phyloP scores from a whole-genome alignment of 257 asterid genomes.

The Rauvolfia tetraphylla region DNA sequence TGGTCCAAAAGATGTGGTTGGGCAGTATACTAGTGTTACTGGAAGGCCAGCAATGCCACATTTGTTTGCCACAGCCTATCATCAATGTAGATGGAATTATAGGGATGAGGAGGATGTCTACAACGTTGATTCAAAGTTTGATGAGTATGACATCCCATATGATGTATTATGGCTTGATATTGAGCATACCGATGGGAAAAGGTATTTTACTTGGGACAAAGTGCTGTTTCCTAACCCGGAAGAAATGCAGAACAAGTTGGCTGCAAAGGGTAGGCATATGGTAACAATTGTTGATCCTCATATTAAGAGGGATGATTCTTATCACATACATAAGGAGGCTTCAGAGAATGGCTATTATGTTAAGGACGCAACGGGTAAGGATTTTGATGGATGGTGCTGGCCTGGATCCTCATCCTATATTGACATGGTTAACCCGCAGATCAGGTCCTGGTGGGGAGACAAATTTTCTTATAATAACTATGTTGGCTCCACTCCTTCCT shows the following conservation, averaged over 20 bases:
- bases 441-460: constrained; percentile 95
- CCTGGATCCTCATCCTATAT: constrained; percentile 91
- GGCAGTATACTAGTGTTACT: constrained; percentile 79
- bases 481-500: constrained; percentile 77
- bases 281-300: constrained; percentile 99
- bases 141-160: constrained; percentile 89
- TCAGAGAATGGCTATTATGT: constrained; percentile 77
- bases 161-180: constrained; percentile 99
- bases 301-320: constrained; percentile 85
- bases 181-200: constrained; percentile 94
- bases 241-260: constrained; percentile 92
- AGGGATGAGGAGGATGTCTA: constrained; percentile 94
- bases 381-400: constrained; percentile 99
- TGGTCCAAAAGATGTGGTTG: constrained; percentile 83
- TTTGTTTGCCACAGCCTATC: constrained; percentile 82
- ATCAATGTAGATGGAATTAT: constrained; percentile 98
- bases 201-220: constrained; percentile 92
- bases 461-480: constrained; percentile 68
- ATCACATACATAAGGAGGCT: constrained; percentile 88
- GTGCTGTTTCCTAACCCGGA: constrained; percentile 77
- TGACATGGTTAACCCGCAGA: constrained; percentile 83
- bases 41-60: constrained; percentile 93
- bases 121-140: constrained; percentile 81
- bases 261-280: constrained; percentile 91
- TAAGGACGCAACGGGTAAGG: constrained; percentile 79